A percentile compares a stretch with the other conserved stretches of the same genome.
phyloP scores from a whole-genome alignment of 768 basidiomycete genomes.

The Gautieria morchelliformis region DNA sequence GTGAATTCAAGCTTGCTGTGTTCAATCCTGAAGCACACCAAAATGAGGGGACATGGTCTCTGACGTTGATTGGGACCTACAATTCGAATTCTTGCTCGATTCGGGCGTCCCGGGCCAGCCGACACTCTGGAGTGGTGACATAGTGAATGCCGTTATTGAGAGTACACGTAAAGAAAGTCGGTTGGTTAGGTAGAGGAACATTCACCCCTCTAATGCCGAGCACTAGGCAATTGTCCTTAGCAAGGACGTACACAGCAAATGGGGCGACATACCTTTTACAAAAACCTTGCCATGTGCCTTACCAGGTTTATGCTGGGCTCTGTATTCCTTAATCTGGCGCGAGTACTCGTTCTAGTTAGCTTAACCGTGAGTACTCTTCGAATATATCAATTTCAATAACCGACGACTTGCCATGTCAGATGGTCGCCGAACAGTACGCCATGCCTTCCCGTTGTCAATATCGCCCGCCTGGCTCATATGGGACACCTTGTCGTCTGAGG shows the following conservation, averaged over 20 bases:
- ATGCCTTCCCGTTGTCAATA: conserved; percentile 70
- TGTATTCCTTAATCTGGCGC: conserved; percentile 77
- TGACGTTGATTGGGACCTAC: conserved; percentile 33
- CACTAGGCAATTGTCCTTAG: conserved; percentile 38
- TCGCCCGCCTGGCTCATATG: conserved; percentile 73
- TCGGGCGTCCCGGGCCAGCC: conserved; percentile 44
- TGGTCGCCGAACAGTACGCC: conserved; percentile 79
- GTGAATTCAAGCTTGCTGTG: conserved; percentile 95
- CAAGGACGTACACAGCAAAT: background rate
- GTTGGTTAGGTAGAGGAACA: conserved; percentile 69
- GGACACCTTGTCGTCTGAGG: conserved; percentile 52
- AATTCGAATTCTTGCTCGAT: conserved; percentile 89
- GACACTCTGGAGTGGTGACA: conserved; percentile 78
- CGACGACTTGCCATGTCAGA: conserved; percentile 75
- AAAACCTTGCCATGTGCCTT: conserved; percentile 91
- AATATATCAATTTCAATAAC: background rate
- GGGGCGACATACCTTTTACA: conserved; percentile 58
- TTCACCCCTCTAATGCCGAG: conserved; percentile 62
- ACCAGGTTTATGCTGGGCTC: conserved; percentile 63
- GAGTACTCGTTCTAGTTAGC: conserved; percentile 80
- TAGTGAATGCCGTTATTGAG: conserved; percentile 96
- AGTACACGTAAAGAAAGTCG: conserved; percentile 72
- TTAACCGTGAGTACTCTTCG: background rate
- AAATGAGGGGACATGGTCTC: background rate
- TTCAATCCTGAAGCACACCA: conserved; percentile 51